Evolutionary conservation across 2,329 filamentous ascomycete species (phyloP), one percentile per base, ranked within the genome.

Genomic region (Apiospora aurea): DNA sequence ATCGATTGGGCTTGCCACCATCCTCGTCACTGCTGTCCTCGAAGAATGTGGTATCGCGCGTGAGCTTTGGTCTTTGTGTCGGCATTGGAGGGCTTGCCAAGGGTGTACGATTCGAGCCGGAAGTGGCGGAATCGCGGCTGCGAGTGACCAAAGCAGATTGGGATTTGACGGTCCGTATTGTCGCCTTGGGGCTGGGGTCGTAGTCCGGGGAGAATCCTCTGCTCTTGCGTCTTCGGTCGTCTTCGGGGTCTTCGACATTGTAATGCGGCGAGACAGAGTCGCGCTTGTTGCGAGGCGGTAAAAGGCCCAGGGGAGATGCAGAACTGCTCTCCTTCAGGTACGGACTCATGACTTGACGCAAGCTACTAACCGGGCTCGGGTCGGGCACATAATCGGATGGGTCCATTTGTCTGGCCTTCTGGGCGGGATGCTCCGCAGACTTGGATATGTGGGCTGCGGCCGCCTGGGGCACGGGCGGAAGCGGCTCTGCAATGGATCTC

Each of bases 341-440:
- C 8, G 94, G 94, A 82, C 92, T 93, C 94, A 97, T 97, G 70
- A 94, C 93, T 82, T 94, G 90, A 73, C 94, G 90, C 76, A 97
- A 85, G 82, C 94, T 97, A 80, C 93, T 96, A 49, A 92, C 89
- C 21, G 94, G 91, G 77, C 90, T 94, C 49, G 84, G 84, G 74
- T 85, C 82, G 13, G 82, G 79, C 69, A 82, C 80, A 4, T 79
- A 77, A 41, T 41, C 57, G 21, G 34, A 80, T 72, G 18, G 78
- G 4, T 64, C 57, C 57, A 64, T 41, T 8, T 64, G 57, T 64
- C 11, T 64, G 34, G 57, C 21, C 57, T 21, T 38, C 57, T 64
- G 57, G 34, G 57, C 34, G 34, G 57, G 57, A 64, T 64, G 57
- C 34, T 64, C 57, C 34, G 77, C 75, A 34, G 75, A 75, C 18